Evolutionary conservation across 176 grass and related monocot species (phyloP), one percentile per base, ranked within the genome.

Genomic region (Thinopyrum elongatum): DNA sequence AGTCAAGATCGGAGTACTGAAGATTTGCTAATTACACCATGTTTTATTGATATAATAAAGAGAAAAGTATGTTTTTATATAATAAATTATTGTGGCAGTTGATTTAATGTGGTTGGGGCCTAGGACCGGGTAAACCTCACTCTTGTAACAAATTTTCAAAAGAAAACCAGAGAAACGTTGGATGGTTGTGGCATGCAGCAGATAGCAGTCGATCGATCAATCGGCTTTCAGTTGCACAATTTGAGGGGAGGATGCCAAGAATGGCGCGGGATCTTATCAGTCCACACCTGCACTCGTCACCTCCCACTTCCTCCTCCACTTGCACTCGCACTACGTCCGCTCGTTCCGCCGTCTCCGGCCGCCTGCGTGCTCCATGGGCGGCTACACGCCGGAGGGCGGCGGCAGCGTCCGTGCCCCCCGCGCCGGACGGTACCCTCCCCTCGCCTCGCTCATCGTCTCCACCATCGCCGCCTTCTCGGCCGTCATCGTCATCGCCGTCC

Each of bases 391-490:
- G 39, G 88, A 80, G 17, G 67, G 66, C 57, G 30, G 14, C 34
- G 83, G 39, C 39, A 10, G 10, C 51, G 51, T 21, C 58, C 58
- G 83, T 44, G 74, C 4, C 22, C 26, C 62, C 22, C 73, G 39
- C 5, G 22, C 35, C 1, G 68, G 34, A 6, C 35, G 88, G 83
- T 39, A 90, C 79, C 88, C 83, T 53, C 72, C 83, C 23, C 64
- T 82, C 51, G 69, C 83, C 0, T 80, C 64, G 4, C 61, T 90
- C 60, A 53, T 90, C 21, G 53, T 90, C 35, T 77, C 64, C 88
- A 85, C 88, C 83, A 90, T 90, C 83, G 88, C 88, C 72, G 88
- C 88, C 77, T 85, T 76, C 88, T 89, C 88, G 47, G 78, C 78
- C 47, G 83, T 86, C 70, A 60, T 90, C 83, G 70, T 82, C 62